Base-by-base conservation (phyloP, 2,329 filamentous ascomycete species). In the Cladophialophora chaetospira region DNA sequence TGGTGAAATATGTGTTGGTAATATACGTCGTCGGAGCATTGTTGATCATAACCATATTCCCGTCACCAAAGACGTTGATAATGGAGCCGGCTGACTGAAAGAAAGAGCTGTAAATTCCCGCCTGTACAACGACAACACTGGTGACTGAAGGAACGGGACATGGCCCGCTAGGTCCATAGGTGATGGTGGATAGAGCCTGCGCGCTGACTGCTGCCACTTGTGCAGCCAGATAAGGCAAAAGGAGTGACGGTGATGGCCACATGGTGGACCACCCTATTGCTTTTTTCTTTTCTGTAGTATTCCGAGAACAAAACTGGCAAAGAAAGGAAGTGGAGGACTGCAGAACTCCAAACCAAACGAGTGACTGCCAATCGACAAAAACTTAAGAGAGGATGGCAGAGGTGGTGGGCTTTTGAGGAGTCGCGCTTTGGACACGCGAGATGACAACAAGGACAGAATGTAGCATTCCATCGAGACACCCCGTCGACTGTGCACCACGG, bases 391-490 rank as follows among this genome's bases (percentile, higher is more conserved):
- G 42, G 17, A 49, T 21, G 25, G 57, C 42, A 53, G 49, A 57
- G 15, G 33, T 23, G 33, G 35, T 50, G 56, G 28, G 53, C 25
- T 60, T 62, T 53, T 58, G 57, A 62, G 43, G 54, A 28, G n/a
- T 43, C 33, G 19, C 19, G 38, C 45, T 36, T 33, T 1, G 19
- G 42, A 19, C 21, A 52, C 50, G 43, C 45, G 48, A 55, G 36
- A 61, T 54, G 53, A 61, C 15, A 62, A 62, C 53, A 63, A 57
- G 33, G 46, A 31, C 45, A 23, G 60, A 63, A 65, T 65, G 63
- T 48, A 55, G 56, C 61, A 63, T 65, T 65, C 63, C 63, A 61
- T n/a, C 25, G 33, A 17, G 25, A 35, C 29, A 23, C 33, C 60
- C 47, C 46, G 38, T 57, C 53, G 46, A 53, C 53, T 31, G n/a